Conservation (phyloP, 2,329 filamentous ascomycete species). For the Taxawa tesnikishii region DNA sequence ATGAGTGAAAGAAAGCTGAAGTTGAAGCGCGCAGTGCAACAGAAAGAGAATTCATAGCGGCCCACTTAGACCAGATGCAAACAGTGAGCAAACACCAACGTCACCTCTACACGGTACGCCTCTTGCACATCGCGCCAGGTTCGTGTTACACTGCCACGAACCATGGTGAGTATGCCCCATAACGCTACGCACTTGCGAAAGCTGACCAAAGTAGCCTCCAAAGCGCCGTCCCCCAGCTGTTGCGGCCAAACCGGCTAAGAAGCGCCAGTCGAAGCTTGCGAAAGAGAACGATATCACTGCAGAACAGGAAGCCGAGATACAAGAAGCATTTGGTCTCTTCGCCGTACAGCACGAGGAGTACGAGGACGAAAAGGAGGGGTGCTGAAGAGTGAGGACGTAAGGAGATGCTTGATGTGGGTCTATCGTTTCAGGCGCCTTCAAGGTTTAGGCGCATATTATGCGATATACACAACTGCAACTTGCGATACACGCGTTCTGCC, state of each 20-base stretch:
- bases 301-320: slow-evolving; percentile 79
- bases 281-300: slow-evolving; percentile 80
- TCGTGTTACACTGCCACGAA: not conserved
- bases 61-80: slow-evolving; percentile 3
- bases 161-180: not conserved
- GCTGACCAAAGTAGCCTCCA: slow-evolving; percentile 5
- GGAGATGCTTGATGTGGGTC: slow-evolving; percentile 41
- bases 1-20: not conserved
- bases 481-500: slow-evolving; percentile 1
- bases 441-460: no score
- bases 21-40: not conserved
- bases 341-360: slow-evolving; percentile 26
- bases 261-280: slow-evolving; percentile 73
- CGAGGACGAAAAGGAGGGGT: slow-evolving; percentile 50
- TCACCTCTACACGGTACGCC: not conserved
- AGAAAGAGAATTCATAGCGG: slow-evolving; percentile 1
- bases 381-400: slow-evolving; percentile 30
- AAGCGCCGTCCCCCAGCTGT: slow-evolving; percentile 9
- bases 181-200: not conserved
- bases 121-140: slow-evolving; percentile 1
- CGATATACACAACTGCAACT: not conserved
- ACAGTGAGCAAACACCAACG: slow-evolving; percentile 1
- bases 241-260: slow-evolving; percentile 23
- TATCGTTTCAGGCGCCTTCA: slow-evolving; percentile 2
- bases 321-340: slow-evolving; percentile 80